Base-by-base conservation (phyloP, 192 early-diverging fungal genomes). In the Dispira simplex region DNA sequence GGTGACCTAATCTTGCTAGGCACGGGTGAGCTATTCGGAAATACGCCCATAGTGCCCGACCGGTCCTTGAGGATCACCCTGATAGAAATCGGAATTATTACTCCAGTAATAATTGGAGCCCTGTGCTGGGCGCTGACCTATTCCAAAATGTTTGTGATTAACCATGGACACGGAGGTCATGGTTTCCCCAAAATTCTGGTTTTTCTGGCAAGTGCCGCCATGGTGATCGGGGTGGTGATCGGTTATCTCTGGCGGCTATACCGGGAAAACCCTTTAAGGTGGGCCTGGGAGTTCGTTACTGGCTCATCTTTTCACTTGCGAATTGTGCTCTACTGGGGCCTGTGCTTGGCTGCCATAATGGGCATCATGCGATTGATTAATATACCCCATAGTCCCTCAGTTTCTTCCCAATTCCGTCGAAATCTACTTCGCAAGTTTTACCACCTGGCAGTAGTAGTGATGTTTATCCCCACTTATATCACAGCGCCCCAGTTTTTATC, bases 371-470 rank as follows among this genome's bases (percentile, higher is more conserved):
- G 28, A 11, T 18, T 65, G 0, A 12, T 48, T 18, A 12, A 27
- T 1, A 16, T 44, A 10, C 53, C 32, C 39, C 53, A 55, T 44
- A 10, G 20, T 13, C 25, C 58, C 20, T 43, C 68, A 66, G 69
- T 48, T 72, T 44, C 64, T 16, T 69, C 45, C 4, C 23, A 21
- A 39, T 23, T 27, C 20, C 55, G 27, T 52, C 69, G 90, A 46
- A 89, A 91, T 68, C 74, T 83, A 21, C 75, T 83, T 48, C 82
- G 94, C 71, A 97, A 97, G 69, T 81, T 86, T 52, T 95, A 86
- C 67, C 94, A 97, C 73, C 73, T 79, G 5, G 66, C 93, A 20
- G 90, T 90, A 0, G 82, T 90, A 10, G 56, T 85, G 54, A 87
- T 94, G 86, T 95, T 97, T 71, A 74, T 88, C 39, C 93, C 93